These are phyloP conservation scores for Globisporangium splendens DNA, from an alignment of 352 stramenopile genomes.

Conservation along the genomic window DNA sequence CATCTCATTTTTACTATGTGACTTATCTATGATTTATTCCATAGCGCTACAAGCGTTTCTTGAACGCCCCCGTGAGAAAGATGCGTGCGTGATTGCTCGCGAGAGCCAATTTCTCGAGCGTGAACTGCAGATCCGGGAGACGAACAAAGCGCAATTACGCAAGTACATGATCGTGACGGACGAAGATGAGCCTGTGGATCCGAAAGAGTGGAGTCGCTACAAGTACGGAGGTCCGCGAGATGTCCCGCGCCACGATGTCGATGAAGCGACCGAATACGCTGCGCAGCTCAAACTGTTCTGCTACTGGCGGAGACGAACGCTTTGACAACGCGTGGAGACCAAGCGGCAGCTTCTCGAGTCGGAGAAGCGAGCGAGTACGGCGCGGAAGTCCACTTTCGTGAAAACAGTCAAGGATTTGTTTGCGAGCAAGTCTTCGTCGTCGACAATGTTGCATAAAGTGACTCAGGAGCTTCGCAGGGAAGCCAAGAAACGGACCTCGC, in stretches of 20 bases:
- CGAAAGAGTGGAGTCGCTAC: constrained; percentile 63
- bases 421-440: no score
- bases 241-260: constrained; percentile 42
- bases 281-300: constrained; percentile 62
- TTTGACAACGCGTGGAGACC: constrained; percentile 35
- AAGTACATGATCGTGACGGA: constrained; percentile 77
- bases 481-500: constrained; percentile 3
- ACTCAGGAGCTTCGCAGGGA: neutral
- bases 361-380: constrained; percentile 19
- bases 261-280: constrained; percentile 38
- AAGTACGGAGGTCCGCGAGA: constrained; percentile 38
- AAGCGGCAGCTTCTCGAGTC: constrained; percentile 30
- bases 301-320: constrained; percentile 35
- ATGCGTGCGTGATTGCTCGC: constrained; percentile 29
- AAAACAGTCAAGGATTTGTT: neutral
- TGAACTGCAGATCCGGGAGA: constrained; percentile 50
- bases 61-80: constrained; percentile 31
- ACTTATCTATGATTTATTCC: neutral
- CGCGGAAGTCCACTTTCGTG: neutral
- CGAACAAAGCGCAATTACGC: constrained; percentile 48
- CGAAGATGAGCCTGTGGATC: constrained; percentile 44
- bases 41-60: constrained; percentile 48
- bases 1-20: no score
- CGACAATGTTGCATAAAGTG: no score
- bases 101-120: constrained; percentile 63